Evolutionary conservation across 768 basidiomycete genomes (phyloP).

Genomic region (Tricholoma flavovirens): DNA sequence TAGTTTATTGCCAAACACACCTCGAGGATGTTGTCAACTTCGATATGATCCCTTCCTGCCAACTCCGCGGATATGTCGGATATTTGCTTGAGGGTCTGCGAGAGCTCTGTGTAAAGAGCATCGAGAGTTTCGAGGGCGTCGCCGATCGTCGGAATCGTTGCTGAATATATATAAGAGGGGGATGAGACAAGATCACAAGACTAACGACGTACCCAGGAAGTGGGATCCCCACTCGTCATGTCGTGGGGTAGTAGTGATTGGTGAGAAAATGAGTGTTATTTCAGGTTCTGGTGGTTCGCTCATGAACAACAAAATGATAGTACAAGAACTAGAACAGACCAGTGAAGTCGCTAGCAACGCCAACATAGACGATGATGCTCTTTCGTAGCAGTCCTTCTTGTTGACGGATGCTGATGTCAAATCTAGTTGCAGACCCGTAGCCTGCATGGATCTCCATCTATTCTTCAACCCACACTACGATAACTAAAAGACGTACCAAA

Average conservation of each 20-base stretch:
- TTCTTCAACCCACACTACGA: not conserved
- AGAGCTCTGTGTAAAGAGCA: constrained; percentile 55
- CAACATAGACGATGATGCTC: constrained; percentile 60
- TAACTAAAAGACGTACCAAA: constrained; percentile 38
- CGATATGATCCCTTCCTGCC: constrained; percentile 62
- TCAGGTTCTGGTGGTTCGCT: constrained; percentile 49
- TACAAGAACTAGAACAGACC: constrained; percentile 28
- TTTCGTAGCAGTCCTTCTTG: constrained; percentile 57
- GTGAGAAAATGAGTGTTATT: constrained; percentile 66
- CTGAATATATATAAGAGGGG: constrained; percentile 29
- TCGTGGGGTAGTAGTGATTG: constrained; percentile 51
- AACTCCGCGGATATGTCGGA: constrained; percentile 65
- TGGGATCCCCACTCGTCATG: constrained; percentile 53
- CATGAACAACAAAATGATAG: not conserved
- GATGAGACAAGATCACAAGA: not conserved
- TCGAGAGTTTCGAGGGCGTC: constrained; percentile 66
- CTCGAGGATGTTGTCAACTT: constrained; percentile 67
- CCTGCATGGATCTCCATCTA: constrained; percentile 28
- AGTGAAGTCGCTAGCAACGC: constrained; percentile 67
- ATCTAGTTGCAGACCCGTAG: constrained; percentile 48
- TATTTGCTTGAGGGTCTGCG: constrained; percentile 58
- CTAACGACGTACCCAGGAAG: constrained; percentile 48
- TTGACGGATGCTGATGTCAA: constrained; percentile 49
- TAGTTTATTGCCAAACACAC: constrained; percentile 29
- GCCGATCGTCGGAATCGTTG: constrained; percentile 70